Conservation (phyloP, 2,329 filamentous ascomycete species). For the Didymella lethalis region DNA sequence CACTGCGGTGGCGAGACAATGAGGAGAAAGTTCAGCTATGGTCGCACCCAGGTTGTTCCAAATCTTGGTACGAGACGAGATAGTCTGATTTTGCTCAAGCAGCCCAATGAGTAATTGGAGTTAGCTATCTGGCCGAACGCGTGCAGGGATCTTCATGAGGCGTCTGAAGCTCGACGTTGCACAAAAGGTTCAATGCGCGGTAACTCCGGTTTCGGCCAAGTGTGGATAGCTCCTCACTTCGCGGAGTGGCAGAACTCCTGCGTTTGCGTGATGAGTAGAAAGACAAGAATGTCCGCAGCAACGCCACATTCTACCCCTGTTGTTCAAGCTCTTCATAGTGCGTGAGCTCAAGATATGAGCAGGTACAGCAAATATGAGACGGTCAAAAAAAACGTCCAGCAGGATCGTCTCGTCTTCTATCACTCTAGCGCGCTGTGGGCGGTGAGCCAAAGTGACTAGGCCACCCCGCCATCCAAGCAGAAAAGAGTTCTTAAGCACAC, state of each 20-base stretch:
- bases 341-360: slow-evolving; percentile 2
- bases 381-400: slow-evolving; percentile 1
- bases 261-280: not conserved
- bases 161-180: slow-evolving; percentile 3
- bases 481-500: slow-evolving; percentile 49
- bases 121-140: slow-evolving; percentile 4
- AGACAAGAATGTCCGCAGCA: not conserved
- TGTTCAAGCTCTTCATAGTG: slow-evolving; percentile 3
- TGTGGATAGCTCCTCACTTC: slow-evolving; percentile 10
- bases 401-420: slow-evolving; percentile 18
- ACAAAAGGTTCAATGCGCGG: slow-evolving; percentile 12
- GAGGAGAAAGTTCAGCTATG: not conserved
- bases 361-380: slow-evolving; percentile 1
- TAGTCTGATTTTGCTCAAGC: not conserved
- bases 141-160: not conserved
- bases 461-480: slow-evolving; percentile 36
- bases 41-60: not conserved
- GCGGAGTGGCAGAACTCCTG: slow-evolving; percentile 17
- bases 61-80: not conserved
- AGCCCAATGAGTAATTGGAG: not conserved
- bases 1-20: slow-evolving; percentile 1
- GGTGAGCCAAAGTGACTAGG: slow-evolving; percentile 22
- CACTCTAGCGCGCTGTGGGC: slow-evolving; percentile 12
- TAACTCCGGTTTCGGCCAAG: slow-evolving; percentile 22
- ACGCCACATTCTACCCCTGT: not conserved